Conservation (phyloP, 2,329 filamentous ascomycete genomes). For the Colletotrichum eremochloae region DNA sequence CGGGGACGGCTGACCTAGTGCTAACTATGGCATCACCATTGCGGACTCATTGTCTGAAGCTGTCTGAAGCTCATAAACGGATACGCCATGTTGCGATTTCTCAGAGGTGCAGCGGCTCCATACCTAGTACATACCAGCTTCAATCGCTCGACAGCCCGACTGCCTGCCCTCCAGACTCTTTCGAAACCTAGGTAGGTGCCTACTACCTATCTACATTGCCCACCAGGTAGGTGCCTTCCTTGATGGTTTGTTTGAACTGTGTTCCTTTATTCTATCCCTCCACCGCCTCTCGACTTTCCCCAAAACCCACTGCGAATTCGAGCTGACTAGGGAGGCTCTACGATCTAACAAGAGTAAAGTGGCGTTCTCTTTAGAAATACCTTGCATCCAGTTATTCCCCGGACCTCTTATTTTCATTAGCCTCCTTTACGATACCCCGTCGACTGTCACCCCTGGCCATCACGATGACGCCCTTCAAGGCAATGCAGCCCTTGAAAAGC, state of each 20-base stretch:
- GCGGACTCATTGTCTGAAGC: neutral
- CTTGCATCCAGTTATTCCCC: neutral
- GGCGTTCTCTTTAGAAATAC: neutral
- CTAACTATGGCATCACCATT: conserved; percentile 6
- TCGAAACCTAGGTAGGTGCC: neutral
- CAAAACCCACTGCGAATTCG: neutral
- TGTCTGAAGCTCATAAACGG: neutral
- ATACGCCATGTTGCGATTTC: neutral
- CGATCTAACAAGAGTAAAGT: neutral
- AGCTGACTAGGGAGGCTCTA: neutral
- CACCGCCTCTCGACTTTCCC: neutral
- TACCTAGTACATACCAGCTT: too few relatives aligned
- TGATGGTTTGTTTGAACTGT: neutral
- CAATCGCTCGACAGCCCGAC: conserved; percentile 7
- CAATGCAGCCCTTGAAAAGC: neutral
- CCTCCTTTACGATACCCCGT: neutral
- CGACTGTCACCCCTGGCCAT: neutral
- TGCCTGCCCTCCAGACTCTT: neutral
- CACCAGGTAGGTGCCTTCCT: neutral
- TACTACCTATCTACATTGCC: neutral
- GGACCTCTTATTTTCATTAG: neutral
- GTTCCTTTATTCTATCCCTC: conserved; percentile 1
- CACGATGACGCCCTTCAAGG: conserved; percentile 18
- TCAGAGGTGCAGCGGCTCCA: neutral
- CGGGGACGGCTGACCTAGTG: neutral